Conservation (phyloP, 164 flowering plant species). For the Malania oleifera region DNA sequence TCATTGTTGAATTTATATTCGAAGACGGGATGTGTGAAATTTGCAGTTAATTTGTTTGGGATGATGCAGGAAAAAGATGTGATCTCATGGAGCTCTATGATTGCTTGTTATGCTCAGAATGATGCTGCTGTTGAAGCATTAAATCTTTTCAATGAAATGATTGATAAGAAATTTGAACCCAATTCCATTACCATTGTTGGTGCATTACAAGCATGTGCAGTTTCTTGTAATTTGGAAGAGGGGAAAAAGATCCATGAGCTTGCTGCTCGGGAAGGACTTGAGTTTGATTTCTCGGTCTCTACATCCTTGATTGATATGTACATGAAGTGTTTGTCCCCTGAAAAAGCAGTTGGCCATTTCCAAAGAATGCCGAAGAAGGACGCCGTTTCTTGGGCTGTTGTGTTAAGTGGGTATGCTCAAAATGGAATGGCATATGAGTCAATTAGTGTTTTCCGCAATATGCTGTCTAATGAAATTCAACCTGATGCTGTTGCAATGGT, state of each 20-base stretch:
- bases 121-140: conserved; percentile 42
- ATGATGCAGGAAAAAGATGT: conserved; percentile 44
- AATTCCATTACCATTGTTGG: conserved; percentile 39
- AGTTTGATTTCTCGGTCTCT: conserved; percentile 35
- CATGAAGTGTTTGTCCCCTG: conserved; percentile 50
- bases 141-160: conserved; percentile 42
- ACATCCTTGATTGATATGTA: conserved; percentile 69
- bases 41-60: conserved; percentile 36
- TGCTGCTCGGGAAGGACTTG: conserved; percentile 31
- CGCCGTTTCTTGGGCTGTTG: conserved; percentile 45
- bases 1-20: conserved; percentile 51
- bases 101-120: conserved; percentile 45
- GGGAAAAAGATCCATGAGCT: conserved; percentile 48
- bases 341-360: conserved; percentile 40
- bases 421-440: conserved; percentile 45
- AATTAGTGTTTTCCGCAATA: conserved; percentile 33
- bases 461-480: conserved; percentile 29
- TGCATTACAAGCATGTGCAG: conserved; percentile 57
- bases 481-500: conserved; percentile 58
- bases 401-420: conserved; percentile 44
- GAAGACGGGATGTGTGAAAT: conserved; percentile 31
- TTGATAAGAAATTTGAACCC: conserved; percentile 30
- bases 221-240: conserved; percentile 24
- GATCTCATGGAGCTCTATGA: conserved; percentile 61
- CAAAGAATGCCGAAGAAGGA: conserved; percentile 42